These are phyloP conservation scores for Aspergillus neotritici DNA, from an alignment of 2,329 filamentous ascomycete genomes.

Conservation along the genomic window DNA sequence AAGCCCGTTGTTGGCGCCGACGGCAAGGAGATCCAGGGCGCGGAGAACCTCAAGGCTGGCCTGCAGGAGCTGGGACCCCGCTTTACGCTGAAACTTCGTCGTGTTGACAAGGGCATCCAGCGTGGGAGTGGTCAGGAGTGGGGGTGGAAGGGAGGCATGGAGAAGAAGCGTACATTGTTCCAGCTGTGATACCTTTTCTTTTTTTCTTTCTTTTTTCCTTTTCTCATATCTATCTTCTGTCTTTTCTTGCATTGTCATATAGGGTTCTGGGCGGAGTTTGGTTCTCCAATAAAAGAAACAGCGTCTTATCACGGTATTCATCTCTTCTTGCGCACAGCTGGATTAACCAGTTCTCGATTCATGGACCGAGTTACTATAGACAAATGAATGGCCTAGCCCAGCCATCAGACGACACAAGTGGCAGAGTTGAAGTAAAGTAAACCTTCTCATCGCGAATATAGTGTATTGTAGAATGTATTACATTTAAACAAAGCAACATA, in stretches of 20 bases:
- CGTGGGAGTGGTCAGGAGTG: constrained; percentile 74
- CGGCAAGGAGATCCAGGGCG: constrained; percentile 75
- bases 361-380: too few species aligned
- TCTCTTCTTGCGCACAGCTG: too few species aligned
- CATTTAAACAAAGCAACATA: neutral
- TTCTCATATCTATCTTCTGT: neutral
- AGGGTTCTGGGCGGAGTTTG: constrained; percentile 12
- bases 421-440: too few species aligned
- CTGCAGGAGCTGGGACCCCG: constrained; percentile 84
- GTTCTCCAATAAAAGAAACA: neutral
- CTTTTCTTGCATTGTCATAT: too few species aligned
- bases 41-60: constrained; percentile 78
- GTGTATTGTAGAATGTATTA: too few species aligned
- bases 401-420: too few species aligned
- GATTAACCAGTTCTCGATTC: too few species aligned
- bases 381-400: too few species aligned
- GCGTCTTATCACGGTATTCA: too few species aligned
- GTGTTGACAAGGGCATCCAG: constrained; percentile 85
- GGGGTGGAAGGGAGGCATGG: constrained; percentile 95
- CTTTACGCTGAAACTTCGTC: constrained; percentile 79
- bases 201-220: constrained; percentile 9
- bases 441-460: too few species aligned
- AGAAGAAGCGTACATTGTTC: constrained; percentile 90
- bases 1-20: constrained; percentile 78
- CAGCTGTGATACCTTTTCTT: constrained; percentile 57